These are phyloP conservation scores for Trametes hirsuta DNA, from an alignment of 1,284 basidiomycete genomes.

Conservation along the genomic window DNA sequence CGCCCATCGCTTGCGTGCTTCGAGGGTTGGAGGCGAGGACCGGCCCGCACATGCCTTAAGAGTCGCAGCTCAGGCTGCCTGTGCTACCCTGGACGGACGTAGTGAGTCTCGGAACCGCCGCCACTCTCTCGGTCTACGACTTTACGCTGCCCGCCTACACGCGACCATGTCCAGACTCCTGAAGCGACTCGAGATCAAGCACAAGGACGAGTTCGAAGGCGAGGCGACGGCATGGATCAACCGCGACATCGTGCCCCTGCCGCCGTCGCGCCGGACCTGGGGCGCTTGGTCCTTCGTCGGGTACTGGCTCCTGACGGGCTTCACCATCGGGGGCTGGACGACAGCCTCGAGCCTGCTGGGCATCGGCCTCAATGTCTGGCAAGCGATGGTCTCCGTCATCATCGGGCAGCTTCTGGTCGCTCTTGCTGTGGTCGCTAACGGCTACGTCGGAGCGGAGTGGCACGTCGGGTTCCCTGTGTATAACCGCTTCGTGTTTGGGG, in stretches of 20 bases:
- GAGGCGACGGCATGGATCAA: constrained; percentile 26
- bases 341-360: constrained; percentile 28
- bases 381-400: constrained; percentile 26
- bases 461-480: constrained; percentile 28
- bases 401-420: constrained; percentile 24
- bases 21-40: no score
- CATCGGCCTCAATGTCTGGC: constrained; percentile 27
- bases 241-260: constrained; percentile 27
- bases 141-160: neutral
- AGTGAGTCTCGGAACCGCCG: neutral
- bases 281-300: constrained; percentile 28
- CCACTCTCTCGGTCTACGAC: neutral
- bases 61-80: no score
- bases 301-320: constrained; percentile 27
- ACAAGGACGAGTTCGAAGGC: constrained; percentile 13
- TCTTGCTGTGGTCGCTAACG: constrained; percentile 19
- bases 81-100: no score
- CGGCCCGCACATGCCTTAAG: no score
- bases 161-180: constrained; percentile 4
- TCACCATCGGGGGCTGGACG: constrained; percentile 28
- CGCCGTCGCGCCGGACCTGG: constrained; percentile 27
- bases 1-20: no score
- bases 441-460: constrained; percentile 27
- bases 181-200: constrained; percentile 23
- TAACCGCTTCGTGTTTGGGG: constrained; percentile 27